These are phyloP conservation scores for Luffa acutangula DNA, from an alignment of 306 rosid species.

Conservation along the genomic window DNA sequence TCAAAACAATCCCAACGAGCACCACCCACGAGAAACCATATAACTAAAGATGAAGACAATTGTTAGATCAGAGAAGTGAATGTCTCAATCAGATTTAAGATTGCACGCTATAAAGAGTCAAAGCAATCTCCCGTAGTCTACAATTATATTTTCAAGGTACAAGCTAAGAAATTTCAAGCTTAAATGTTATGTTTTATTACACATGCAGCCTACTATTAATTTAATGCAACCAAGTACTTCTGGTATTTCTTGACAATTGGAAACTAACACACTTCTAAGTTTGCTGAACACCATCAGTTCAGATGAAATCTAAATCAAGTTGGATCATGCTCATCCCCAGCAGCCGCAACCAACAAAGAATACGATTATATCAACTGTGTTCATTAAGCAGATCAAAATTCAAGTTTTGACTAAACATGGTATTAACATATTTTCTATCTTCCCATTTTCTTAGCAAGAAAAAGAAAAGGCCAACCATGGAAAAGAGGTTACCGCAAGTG, in stretches of 20 bases:
- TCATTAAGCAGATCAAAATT: not conserved
- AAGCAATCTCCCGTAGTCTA: not conserved
- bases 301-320: not conserved
- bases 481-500: constrained; percentile 54
- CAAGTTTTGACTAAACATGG: not conserved
- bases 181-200: not conserved
- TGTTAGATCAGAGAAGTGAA: constrained; percentile 10
- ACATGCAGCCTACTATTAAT: not conserved
- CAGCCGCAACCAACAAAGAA: not conserved
- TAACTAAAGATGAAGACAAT: constrained; percentile 31
- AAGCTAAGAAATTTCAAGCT: not conserved
- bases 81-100: not conserved
- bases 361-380: not conserved
- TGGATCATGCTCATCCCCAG: not conserved
- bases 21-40: constrained; percentile 94
- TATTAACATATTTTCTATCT: not conserved
- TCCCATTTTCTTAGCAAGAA: not conserved
- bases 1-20: constrained; percentile 56
- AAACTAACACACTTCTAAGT: not conserved
- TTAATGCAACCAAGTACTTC: not conserved
- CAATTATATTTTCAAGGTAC: not conserved
- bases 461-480: not conserved
- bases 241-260: not conserved
- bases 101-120: not conserved
- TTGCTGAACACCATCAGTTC: not conserved